phyloP scores from a whole-genome alignment of 169 alveolate species.

The Plasmodium gonderi region DNA sequence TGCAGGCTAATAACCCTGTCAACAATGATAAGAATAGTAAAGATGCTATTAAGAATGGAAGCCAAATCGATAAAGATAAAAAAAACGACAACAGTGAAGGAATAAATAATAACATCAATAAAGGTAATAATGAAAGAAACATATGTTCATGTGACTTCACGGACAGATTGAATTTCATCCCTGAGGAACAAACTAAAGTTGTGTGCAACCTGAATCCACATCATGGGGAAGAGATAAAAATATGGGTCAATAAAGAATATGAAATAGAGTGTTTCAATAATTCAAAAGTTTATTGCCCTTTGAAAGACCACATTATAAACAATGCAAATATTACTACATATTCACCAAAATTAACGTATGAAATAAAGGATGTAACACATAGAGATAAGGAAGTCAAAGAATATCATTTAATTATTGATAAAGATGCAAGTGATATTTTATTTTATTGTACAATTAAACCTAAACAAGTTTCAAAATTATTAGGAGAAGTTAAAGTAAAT shows the following conservation, averaged over 20 bases:
- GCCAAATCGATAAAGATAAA: not conserved
- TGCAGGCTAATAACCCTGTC: not conserved
- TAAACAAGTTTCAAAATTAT: constrained; percentile 17
- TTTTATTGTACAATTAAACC: constrained; percentile 53
- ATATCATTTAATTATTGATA: constrained; percentile 28
- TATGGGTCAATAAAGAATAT: constrained; percentile 56
- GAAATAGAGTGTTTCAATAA: constrained; percentile 41
- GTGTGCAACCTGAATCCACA: constrained; percentile 33
- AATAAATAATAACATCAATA: not conserved
- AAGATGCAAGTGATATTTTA: constrained; percentile 55
- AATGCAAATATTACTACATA: constrained; percentile 13
- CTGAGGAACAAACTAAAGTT: constrained; percentile 38
- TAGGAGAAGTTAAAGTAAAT: constrained; percentile 64
- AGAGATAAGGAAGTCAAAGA: constrained; percentile 6
- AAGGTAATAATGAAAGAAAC: not conserved
- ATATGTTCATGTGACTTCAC: constrained; percentile 56
- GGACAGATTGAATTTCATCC: constrained; percentile 19
- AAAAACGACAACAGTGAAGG: not conserved
- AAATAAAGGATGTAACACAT: not conserved
- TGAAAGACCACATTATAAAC: constrained; percentile 7
- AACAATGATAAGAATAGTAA: not conserved
- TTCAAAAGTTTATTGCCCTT: constrained; percentile 46
- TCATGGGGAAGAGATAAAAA: constrained; percentile 47
- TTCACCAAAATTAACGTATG: constrained; percentile 34
- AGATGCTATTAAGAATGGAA: not conserved